These are phyloP conservation scores for Scedosporium boydii DNA, from an alignment of 2,329 filamentous ascomycete genomes.

Conservation along the genomic window DNA sequence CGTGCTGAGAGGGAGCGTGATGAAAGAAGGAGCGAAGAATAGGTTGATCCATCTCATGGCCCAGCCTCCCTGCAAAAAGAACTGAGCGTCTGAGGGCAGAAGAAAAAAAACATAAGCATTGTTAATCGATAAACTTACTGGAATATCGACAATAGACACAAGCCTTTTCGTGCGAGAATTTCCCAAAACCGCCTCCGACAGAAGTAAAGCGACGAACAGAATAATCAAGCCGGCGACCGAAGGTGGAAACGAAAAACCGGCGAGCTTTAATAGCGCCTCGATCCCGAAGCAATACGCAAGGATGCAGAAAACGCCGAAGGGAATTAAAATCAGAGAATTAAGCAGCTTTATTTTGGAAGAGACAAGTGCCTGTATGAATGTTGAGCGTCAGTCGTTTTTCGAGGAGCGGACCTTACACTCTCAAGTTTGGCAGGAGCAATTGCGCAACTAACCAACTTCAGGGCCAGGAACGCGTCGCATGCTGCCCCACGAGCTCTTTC, in stretches of 20 bases:
- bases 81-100: background rate
- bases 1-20: conserved; percentile 47
- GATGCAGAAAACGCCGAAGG: conserved; percentile 30
- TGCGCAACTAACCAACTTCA: no score
- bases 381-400: background rate
- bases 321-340: conserved; percentile 40
- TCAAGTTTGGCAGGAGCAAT: no score
- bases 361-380: background rate
- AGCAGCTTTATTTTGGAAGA: background rate
- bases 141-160: conserved; percentile 41
- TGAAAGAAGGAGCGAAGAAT: conserved; percentile 50
- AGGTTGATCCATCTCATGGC: conserved; percentile 49
- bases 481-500: no score
- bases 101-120: background rate
- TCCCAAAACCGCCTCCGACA: conserved; percentile 36
- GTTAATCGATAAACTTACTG: conserved; percentile 26
- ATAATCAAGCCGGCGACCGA: conserved; percentile 49
- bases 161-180: conserved; percentile 36
- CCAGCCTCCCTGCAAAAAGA: conserved; percentile 37
- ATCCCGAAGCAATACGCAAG: conserved; percentile 33
- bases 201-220: conserved; percentile 39
- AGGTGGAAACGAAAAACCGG: conserved; percentile 45
- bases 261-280: conserved; percentile 31
- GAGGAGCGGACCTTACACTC: no score
- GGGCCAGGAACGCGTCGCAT: no score